Base-by-base conservation (phyloP, 129 eudicot species). In the Gnaphalium uliginosum region DNA sequence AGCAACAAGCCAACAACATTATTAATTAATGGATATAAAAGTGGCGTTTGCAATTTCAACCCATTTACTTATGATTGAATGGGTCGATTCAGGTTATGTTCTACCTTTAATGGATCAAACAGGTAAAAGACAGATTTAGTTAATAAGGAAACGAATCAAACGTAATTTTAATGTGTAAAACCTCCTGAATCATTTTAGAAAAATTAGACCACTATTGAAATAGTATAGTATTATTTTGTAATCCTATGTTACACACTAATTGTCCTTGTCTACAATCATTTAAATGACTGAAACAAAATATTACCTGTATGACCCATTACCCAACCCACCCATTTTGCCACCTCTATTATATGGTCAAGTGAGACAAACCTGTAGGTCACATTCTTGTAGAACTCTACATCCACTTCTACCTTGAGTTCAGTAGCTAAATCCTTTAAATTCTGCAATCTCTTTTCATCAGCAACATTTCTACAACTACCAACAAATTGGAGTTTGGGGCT, bases 381-480 rank as follows among this genome's bases (percentile, higher is more conserved):
- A 81, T 94, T 94, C 81, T 94, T 91, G 73, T 89, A 79, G 83
- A 91, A 94, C 82, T 94, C 97, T 39, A 91, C 97, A 76, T 91
- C 79, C 62, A 78, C 79, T 24, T 84, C 97, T 75, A 94, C 83
- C 78, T 83, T 84, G 79, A 94, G 61, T 77, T 81, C 81, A 61
- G 71, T 56, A 67, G 97, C 96, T 75, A 76, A 84, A 43, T 94
- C 91, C 82, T 90, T 91, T 83, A 94, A 77, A 14, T 79, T 90
- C 82, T 94, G 94, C 68, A 91, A 84, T 85, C 99, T 85, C 51
- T 67, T 83, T 76, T 94, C 99, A 84, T 94, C 99, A 29, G 94
- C 94, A 73, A 83, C 89, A 23, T 94, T 94, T 69, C 99, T 88
- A 77, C 99, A 94, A 78, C 99, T 94, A 70, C 99, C 99, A 69